Evolutionary conservation across 371 early-diverging fungal species (phyloP), one percentile per base, ranked within the genome.

Genomic region (Mortierella sp.): DNA sequence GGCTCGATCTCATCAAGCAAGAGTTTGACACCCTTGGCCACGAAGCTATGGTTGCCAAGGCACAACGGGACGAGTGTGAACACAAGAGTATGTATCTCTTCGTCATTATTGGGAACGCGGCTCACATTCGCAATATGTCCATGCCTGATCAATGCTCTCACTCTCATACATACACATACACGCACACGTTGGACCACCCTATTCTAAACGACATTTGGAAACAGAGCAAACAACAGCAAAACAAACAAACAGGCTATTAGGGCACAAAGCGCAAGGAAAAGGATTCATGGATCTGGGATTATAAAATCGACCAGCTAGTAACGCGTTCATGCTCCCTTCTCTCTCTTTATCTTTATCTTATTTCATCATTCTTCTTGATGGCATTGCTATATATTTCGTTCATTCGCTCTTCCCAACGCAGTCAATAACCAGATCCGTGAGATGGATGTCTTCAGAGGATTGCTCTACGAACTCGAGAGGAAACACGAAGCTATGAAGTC

Each of bases 1-100:
- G 97, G 69, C 88, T 97, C 73, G 98, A 98, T 74, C 93, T 96
- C 46, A 89, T 97, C 69, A 94, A 94, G 74, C 88, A 81, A 43
- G 98, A 98, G 89, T 96, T 94, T 74, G 97, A 97, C 72, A 91
- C 87, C 72, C 86, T 96, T 48, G 91, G 91, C 51, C 95, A 97
- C 87, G 98, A 98, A 76, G 91, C 93, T 16, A 88, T 91, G 69
- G 85, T 92, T 37, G 92, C 87, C 87, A 95, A 94, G 88, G 90
- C 90, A 67, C 96, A 96, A 87, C 88, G 96, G 72, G 97, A 97
- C 82, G 98, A 97, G 78, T 93, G 93, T 80, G 98, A 97, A 87
- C 95, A 96, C 79, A 95, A 96, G 88, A 91, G 97, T 96, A 93
- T 88, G 92, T 86, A 48, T 70, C 28, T 31, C 40, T 19, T 73